Evolutionary conservation across 345 rosid species (phyloP), one percentile per base, ranked within the genome.

Genomic region (Orychophragmus violaceus): DNA sequence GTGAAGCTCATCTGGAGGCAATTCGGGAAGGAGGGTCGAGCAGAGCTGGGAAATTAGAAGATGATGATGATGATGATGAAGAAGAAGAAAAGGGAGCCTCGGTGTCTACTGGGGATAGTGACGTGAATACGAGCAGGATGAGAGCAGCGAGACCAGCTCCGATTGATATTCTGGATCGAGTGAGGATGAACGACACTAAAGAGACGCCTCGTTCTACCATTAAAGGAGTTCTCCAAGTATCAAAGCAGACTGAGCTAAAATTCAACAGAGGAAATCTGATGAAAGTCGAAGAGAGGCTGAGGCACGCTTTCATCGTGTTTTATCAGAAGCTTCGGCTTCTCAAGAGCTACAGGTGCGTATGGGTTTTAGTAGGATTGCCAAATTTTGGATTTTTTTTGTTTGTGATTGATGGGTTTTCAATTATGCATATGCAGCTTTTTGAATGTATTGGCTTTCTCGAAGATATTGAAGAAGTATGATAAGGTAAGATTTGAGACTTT

Each of bases 401-500:
- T 1, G 19, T 45, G 36, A 44, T 44, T 62, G 33, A 29, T 68
- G 24, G 24, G 18, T 46, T 14, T 42, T 35, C 1, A 9, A 22
- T 21, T 14, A 11, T 56, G 37, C 41, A 28, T 12, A 8, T 61
- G 36, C 64, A 88, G 98, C 62, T 91, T 87, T 68, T 58, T 85
- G 80, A 91, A 88, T 70, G 84, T 80, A 39, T 51, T 87, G 73
- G 96, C 96, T 0, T 79, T 87, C 53, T 85, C 88, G 66, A 88
- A 88, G 80, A 87, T 91, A 63, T 77, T 88, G 86, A 91, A 91
- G 83, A 91, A 88, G 77, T 87, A 91, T 66, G 96, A 88, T 64
- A 89, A 91, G 89, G 96, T 90, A 64, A 60, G 49, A 5, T 33
- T 66, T 42, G 72, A 66, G 64, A 3, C 10, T 62, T 44, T 8